phyloP scores from a whole-genome alignment of 169 alveolate species.

The Cryptosporidium parvum region DNA sequence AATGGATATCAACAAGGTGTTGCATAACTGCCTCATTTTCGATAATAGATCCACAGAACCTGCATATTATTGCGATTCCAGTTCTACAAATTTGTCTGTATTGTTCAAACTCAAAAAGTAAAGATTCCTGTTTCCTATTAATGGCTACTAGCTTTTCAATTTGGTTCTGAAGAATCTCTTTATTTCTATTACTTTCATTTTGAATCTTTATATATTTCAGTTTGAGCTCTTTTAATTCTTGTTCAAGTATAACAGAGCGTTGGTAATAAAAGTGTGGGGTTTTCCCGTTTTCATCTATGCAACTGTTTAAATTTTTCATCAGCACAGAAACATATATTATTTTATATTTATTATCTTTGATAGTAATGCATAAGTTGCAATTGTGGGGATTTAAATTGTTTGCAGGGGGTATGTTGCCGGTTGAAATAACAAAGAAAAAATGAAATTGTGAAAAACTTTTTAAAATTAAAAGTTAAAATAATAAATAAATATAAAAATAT shows the following conservation, averaged over 20 bases:
- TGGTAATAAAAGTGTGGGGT: constrained; percentile 71
- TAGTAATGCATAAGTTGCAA: constrained; percentile 35
- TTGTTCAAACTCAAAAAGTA: constrained; percentile 57
- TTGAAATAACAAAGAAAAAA: not conserved
- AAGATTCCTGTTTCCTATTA: constrained; percentile 31
- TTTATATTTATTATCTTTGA: constrained; percentile 2
- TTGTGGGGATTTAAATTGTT: constrained; percentile 21
- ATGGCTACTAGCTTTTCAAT: not conserved
- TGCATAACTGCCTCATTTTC: constrained; percentile 48
- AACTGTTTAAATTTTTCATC: not conserved
- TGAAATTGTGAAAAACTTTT: not conserved
- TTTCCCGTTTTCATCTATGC: constrained; percentile 14
- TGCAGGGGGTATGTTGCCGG: constrained; percentile 55
- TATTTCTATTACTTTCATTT: constrained; percentile 50
- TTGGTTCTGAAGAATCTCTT: constrained; percentile 54
- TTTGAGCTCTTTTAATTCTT: constrained; percentile 29
- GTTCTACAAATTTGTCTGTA: constrained; percentile 66
- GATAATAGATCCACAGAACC: constrained; percentile 54
- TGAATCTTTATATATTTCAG: constrained; percentile 7
- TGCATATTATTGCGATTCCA: constrained; percentile 64
- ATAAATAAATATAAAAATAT: not conserved
- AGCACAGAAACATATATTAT: not conserved
- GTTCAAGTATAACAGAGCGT: constrained; percentile 53
- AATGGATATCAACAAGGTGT: constrained; percentile 41
- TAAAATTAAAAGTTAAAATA: not conserved